Evolutionary conservation across 192 early-diverging fungal genomes (phyloP).

Genomic region (Chytriomyces sp.): DNA sequence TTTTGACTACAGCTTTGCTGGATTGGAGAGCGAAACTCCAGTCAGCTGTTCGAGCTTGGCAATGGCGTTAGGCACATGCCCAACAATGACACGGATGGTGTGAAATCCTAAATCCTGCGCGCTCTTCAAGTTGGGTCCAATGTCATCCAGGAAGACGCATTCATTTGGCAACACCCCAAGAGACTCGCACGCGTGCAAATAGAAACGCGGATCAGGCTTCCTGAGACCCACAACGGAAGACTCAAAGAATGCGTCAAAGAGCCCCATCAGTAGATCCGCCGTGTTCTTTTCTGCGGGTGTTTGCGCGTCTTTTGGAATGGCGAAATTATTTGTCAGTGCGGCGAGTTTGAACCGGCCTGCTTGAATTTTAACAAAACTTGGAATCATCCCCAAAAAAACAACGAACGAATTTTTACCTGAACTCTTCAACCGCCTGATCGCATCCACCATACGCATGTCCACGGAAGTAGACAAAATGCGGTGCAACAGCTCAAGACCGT

Average conservation of each 20-base stretch:
- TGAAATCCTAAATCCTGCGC: constrained; percentile 74
- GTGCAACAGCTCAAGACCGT: constrained; percentile 62
- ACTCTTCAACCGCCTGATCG: constrained; percentile 56
- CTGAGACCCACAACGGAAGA: constrained; percentile 75
- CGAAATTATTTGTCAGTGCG: constrained; percentile 87
- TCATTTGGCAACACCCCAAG: constrained; percentile 70
- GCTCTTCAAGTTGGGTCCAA: constrained; percentile 74
- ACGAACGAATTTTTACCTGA: not conserved
- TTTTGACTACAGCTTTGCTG: constrained; percentile 8
- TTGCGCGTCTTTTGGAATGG: constrained; percentile 40
- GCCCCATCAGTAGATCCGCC: constrained; percentile 43
- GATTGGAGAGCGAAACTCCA: constrained; percentile 34
- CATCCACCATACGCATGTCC: constrained; percentile 54
- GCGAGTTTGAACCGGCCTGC: constrained; percentile 67
- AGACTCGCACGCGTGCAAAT: constrained; percentile 71
- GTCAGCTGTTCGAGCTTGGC: constrained; percentile 51
- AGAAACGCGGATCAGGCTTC: constrained; percentile 83
- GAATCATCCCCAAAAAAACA: too few species aligned
- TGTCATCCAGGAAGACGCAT: constrained; percentile 85
- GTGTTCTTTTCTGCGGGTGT: constrained; percentile 24
- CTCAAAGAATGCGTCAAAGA: constrained; percentile 81
- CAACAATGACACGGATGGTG: constrained; percentile 69
- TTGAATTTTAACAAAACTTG: constrained; percentile 6
- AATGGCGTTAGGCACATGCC: constrained; percentile 56
- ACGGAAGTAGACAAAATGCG: constrained; percentile 68